phyloP scores from a whole-genome alignment of 2,329 filamentous ascomycete species.

The Phaeoacremonium minimum region DNA sequence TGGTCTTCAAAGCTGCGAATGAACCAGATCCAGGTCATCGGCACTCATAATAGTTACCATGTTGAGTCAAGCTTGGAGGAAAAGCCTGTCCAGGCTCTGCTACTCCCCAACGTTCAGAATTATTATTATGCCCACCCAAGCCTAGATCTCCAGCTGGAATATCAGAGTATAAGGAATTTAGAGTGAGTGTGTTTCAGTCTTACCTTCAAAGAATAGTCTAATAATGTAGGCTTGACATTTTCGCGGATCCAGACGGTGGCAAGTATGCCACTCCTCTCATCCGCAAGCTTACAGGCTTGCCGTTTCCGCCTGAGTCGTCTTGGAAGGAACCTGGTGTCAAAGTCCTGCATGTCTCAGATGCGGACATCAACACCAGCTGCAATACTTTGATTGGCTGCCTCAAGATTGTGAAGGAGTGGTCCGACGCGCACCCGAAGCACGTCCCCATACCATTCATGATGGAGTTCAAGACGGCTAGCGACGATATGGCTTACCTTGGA shows the following conservation, averaged over 20 bases:
- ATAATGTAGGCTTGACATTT: conserved; percentile 43
- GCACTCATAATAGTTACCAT: conserved; percentile 49
- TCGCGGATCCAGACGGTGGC: conserved; percentile 42
- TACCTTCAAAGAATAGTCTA: too few species aligned
- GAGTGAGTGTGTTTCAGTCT: too few species aligned
- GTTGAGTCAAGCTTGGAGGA: conserved; percentile 36
- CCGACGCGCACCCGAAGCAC: conserved; percentile 32
- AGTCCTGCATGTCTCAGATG: conserved; percentile 45
- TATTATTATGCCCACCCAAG: conserved; percentile 43
- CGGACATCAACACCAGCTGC: conserved; percentile 39
- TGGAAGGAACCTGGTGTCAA: conserved; percentile 39
- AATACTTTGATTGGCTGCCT: conserved; percentile 41
- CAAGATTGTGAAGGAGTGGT: conserved; percentile 35
- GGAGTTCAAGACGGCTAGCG: conserved; percentile 36
- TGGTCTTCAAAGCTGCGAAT: conserved; percentile 33
- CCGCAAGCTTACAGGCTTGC: conserved; percentile 31
- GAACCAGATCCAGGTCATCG: conserved; percentile 47
- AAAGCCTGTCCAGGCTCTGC: conserved; percentile 30
- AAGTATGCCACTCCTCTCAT: conserved; percentile 39
- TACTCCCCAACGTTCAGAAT: conserved; percentile 29
- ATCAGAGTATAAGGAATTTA: conserved; percentile 40
- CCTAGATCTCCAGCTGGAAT: conserved; percentile 35
- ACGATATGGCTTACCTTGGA: conserved; percentile 17
- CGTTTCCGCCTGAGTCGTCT: conserved; percentile 28
- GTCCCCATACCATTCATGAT: conserved; percentile 44